Evolutionary conservation across 1,284 basidiomycete genomes (phyloP), one percentile per base, ranked within the genome.

Genomic region (Leccinum solheimii): DNA sequence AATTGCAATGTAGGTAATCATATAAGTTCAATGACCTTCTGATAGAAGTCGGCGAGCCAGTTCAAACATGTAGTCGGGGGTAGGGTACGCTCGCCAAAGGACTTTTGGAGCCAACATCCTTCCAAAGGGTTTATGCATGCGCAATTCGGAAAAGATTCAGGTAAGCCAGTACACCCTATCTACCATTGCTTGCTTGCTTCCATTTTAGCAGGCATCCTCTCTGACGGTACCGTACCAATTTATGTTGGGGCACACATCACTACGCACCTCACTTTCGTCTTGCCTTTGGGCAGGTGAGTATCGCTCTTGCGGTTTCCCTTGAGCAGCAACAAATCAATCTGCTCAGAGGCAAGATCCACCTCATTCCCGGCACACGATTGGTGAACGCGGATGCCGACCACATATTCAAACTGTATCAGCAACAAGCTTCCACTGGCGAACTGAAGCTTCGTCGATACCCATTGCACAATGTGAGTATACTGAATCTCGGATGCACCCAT

Each of bases 371-470:
- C 2, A 76, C 74, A 49, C 71, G 75, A 0, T 21, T 68, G 16
- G 77, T 76, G 36, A 83, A 83, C 64, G 30, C 48, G 10, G 74
- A 78, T 21, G 86, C 86, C 1, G 78, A 91, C 64, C 51, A 71
- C 7, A 81, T 89, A 30, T 89, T 91, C 66, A 61, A 71, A 45
- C 71, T 81, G 30, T 92, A 91, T 73, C 90, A 92, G 71, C 70
- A 76, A 30, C 82, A 90, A 68, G 89, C 88, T 7, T 70, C 72
- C 13, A 68, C 75, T 5, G 86, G 86, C n/a, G 69, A 75, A 27
- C 68, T 90, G 38, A 76, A 75, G 21, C 90, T 92, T 70, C 81
- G 86, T 58, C 77, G 90, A 63, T 90, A 86, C 81, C 88, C 90
- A 7, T 68, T 92, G 64, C 79, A 82, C 76, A 77, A 76, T 64